phyloP scores from a whole-genome alignment of 352 stramenopile genomes.

The Pythium monospermum region DNA sequence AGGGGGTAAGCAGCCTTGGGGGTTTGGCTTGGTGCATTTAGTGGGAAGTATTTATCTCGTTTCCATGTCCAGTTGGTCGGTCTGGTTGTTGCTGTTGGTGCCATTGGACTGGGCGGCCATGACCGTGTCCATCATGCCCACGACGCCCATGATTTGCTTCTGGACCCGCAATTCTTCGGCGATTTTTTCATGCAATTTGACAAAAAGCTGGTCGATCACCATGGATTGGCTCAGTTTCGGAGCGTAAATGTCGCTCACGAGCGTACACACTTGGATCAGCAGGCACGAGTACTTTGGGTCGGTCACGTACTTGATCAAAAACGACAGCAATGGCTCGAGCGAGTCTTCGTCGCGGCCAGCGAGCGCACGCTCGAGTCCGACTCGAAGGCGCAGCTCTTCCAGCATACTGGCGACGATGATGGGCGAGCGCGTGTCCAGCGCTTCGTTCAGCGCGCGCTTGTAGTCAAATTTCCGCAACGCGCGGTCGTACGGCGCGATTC shows the following conservation, averaged over 20 bases:
- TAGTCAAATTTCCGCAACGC: conserved; percentile 95
- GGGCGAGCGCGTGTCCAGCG: conserved; percentile 88
- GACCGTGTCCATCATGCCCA: conserved; percentile 88
- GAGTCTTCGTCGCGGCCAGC: conserved; percentile 91
- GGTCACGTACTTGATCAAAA: conserved; percentile 94
- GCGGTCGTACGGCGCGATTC: conserved; percentile 90
- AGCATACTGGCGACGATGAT: conserved; percentile 92
- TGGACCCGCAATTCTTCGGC: conserved; percentile 82
- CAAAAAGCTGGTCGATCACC: conserved; percentile 93
- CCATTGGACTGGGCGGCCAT: conserved; percentile 82
- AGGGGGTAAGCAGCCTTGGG: too few relatives aligned
- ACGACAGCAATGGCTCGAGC: conserved; percentile 93
- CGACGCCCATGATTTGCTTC: conserved; percentile 78
- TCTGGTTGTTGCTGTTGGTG: conserved; percentile 25
- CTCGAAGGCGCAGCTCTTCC: conserved; percentile 91
- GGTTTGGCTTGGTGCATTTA: too few relatives aligned
- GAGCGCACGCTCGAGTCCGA: conserved; percentile 88
- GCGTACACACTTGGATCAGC: conserved; percentile 90
- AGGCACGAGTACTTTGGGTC: conserved; percentile 91
- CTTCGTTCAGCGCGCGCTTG: conserved; percentile 93
- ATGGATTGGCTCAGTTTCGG: conserved; percentile 88
- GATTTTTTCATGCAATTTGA: conserved; percentile 88
- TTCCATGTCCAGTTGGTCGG: conserved; percentile 16
- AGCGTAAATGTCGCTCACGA: conserved; percentile 92
- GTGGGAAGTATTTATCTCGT: conserved; percentile 20